Evolutionary conservation across 805 yeast genomes (phyloP), one percentile per base, ranked within the genome.

Genomic region (Teunomyces pallodes): DNA sequence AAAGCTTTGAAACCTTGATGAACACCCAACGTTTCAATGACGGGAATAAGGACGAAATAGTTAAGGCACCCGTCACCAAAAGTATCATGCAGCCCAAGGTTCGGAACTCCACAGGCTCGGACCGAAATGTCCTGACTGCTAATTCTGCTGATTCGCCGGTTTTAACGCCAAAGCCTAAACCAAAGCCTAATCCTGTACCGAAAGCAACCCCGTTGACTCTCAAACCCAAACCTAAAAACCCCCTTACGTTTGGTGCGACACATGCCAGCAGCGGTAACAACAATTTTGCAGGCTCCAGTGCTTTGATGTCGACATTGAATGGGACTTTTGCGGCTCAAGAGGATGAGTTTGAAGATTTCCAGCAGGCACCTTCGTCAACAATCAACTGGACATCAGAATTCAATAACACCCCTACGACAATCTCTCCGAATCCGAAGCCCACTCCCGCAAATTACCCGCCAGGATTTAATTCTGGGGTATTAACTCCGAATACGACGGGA

Each of bases 321-420:
- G 59, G 61, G 3, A 57, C 67, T 13, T 60, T 51, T 43, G 43
- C 36, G 24, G 59, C 49, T 16, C 61, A 55, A 30, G 64, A 59
- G 12, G 65, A 61, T 43, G 69, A 63, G 9, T 65, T 63, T 42
- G 61, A 61, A 36, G 67, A 64, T 20, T 64, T 62, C 50, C 70
- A 64, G 35, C 47, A 49, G 46, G 59, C 57, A 12, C 13, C 43
- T 30, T 13, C 17, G 9, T 16, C 48, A 3, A 41, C 38, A 24
- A 51, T 56, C 20, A 47, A 58, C 38, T 59, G 64, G 64, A 48
- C 45, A 24, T 42, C 52, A 3, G 55, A 51, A 40, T 33, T 31
- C 16, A 43, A 39, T 36, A 47, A 38, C 17, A 30, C 32, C n/a
- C 39, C 47, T 10, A 29, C 42, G 10, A 20, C 50, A 27, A 36